Conservation (phyloP, 352 stramenopile genomes). For the Phytophthora sp. region DNA sequence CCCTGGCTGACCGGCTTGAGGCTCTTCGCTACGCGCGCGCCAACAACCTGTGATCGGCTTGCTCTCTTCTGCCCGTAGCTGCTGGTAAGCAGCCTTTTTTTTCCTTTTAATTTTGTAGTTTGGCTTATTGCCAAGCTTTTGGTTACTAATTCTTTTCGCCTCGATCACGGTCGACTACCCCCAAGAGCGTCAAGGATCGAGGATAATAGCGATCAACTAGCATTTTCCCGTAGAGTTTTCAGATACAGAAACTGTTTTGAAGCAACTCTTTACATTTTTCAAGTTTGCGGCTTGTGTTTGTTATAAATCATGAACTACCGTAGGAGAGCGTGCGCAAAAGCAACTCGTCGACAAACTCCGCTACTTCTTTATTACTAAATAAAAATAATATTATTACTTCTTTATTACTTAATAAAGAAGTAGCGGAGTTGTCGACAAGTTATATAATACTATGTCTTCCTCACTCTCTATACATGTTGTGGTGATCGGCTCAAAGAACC, state of each 20-base stretch:
- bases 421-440: too few species aligned
- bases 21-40: conserved; percentile 32
- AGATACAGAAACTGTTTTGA: too few species aligned
- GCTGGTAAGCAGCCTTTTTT: conserved; percentile 1
- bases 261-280: too few species aligned
- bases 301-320: not conserved
- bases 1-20: conserved; percentile 41
- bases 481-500: too few species aligned
- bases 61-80: not conserved
- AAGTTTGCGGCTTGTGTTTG: not conserved
- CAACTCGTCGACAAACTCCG: conserved; percentile 13
- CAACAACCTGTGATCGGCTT: conserved; percentile 30
- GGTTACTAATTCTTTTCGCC: conserved; percentile 30
- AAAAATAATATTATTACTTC: not conserved
- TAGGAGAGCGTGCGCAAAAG: conserved; percentile 2
- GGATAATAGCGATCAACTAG: conserved; percentile 23
- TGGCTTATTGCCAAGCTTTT: conserved; percentile 8
- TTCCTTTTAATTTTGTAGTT: conserved; percentile 9
- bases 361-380: too few species aligned
- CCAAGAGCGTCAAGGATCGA: conserved; percentile 9
- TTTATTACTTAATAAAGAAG: too few species aligned
- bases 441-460: too few species aligned
- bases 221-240: not conserved
- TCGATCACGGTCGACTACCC: conserved; percentile 2
- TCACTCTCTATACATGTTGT: too few species aligned